Evolutionary conservation across 345 rosid genomes (phyloP), one percentile per base, ranked within the genome.

Genomic region (Gossypium herbaceum): DNA sequence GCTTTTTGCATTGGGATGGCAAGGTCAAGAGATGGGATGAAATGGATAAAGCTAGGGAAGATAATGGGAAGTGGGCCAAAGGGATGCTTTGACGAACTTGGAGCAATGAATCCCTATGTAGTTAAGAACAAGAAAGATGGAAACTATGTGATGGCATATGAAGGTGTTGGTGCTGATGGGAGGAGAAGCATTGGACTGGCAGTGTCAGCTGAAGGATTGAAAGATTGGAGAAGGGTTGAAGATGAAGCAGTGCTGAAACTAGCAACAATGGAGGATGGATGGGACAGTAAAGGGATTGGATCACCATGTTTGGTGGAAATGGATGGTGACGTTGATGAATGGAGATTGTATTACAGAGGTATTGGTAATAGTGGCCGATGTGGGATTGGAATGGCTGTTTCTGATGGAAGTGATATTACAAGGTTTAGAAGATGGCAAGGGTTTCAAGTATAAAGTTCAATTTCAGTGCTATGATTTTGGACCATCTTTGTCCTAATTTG

Each of bases 21-120:
- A 24, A 90, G 97, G 51, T 91, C 97, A 77, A 86, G 94, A 77
- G 97, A 90, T 70, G 97, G 97, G 79, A 91, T 91, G 73, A 87
- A 86, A 27, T 93, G 91, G 94, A 74, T 89, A 59, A 93, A 90
- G 78, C 62, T 84, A 41, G 92, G 98, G 71, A 91, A 89, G 84
- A 81, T 90, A 72, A 27, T 90, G 69, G 90, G 87, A 74, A 92
- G 85, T 19, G 87, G 92, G 56, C 66, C 76, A 70, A 61, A 44
- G 19, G 80, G 87, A 1, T 74, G 61, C 59, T 90, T 87, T 29
- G 88, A 92, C 47, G 94, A 90, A 81, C 56, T 82, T 2, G 95
- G 95, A 12, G 88, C 50, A 22, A 83, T 84, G 72, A 84, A 85
- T 79, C 83, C 92, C 2, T 80, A 88, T 63, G 92, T 93, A 3